Evolutionary conservation across 768 basidiomycete genomes (phyloP).

Genomic region (Lepiota brunneoincarnata): DNA sequence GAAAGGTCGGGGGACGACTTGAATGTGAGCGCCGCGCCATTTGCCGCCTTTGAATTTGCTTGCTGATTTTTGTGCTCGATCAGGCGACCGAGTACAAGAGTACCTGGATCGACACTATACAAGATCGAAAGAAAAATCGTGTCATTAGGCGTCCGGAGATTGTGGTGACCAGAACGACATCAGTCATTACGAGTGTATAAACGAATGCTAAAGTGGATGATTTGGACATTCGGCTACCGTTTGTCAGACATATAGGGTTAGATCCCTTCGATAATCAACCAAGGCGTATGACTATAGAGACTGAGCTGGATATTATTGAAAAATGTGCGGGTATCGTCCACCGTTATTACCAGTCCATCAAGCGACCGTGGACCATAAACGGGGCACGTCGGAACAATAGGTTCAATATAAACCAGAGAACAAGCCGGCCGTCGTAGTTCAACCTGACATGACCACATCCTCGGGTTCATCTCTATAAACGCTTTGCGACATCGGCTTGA

Average conservation of each 20-base stretch:
- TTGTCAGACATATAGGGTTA: no score
- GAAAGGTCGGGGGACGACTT: background rate
- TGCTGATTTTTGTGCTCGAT: background rate
- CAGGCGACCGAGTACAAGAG: background rate
- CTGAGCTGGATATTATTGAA: no score
- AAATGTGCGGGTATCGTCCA: no score
- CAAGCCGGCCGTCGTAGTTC: background rate
- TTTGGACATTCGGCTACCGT: no score
- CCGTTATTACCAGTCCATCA: no score
- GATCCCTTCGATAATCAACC: no score
- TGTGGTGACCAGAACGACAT: background rate
- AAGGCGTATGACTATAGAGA: no score
- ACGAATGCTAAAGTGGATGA: no score
- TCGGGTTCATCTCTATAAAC: background rate
- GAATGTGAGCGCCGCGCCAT: background rate
- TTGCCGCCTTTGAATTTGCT: no score
- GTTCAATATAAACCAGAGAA: no score
- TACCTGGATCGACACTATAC: background rate
- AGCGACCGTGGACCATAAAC: no score
- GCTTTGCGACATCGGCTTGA: background rate
- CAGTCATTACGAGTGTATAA: background rate
- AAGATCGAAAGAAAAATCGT: background rate
- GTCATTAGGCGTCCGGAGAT: background rate
- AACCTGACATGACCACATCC: background rate
- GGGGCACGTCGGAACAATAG: no score